Conservation (phyloP, 495 filamentous ascomycete species). For the Penicillium malachiteum region DNA sequence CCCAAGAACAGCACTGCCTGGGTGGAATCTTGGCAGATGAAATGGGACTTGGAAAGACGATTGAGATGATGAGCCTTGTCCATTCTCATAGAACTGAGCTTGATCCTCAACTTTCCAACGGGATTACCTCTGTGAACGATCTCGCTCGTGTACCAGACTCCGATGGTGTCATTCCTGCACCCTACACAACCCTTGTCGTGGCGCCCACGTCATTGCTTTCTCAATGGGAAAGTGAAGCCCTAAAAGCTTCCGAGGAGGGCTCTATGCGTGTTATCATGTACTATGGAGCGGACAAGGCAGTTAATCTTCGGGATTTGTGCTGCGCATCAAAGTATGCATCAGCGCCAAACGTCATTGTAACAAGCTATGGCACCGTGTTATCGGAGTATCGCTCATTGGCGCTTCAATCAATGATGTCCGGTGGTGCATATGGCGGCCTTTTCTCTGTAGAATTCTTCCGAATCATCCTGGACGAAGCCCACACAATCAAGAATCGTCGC, state of each 20-base stretch:
- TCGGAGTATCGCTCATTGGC: slow-evolving; percentile 80
- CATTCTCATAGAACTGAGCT: slow-evolving; percentile 71
- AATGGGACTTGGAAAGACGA: slow-evolving; percentile 91
- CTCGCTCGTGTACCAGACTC: slow-evolving; percentile 60
- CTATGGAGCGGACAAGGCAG: slow-evolving; percentile 81
- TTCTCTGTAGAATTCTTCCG: slow-evolving; percentile 75
- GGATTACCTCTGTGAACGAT: slow-evolving; percentile 46
- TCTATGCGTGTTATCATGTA: slow-evolving; percentile 83
- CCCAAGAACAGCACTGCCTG: slow-evolving; percentile 90
- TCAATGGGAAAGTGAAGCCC: slow-evolving; percentile 94
- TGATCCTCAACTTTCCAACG: slow-evolving; percentile 39
- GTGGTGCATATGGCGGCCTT: slow-evolving; percentile 63
- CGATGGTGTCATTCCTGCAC: slow-evolving; percentile 60
- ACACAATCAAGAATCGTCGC: slow-evolving; percentile 76
- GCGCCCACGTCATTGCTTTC: slow-evolving; percentile 91
- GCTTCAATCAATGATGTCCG: slow-evolving; percentile 51
- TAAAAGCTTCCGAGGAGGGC: slow-evolving; percentile 79
- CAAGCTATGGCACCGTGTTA: slow-evolving; percentile 90
- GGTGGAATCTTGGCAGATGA: slow-evolving; percentile 94
- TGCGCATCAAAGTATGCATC: slow-evolving; percentile 65
- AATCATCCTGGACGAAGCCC: slow-evolving; percentile 84
- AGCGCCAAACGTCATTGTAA: slow-evolving; percentile 88
- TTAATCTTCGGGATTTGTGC: slow-evolving; percentile 74
- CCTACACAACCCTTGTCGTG: slow-evolving; percentile 89
- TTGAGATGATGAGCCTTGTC: slow-evolving; percentile 93